phyloP scores from a whole-genome alignment of 495 filamentous ascomycete genomes.

The Penicillium samsonianum region DNA sequence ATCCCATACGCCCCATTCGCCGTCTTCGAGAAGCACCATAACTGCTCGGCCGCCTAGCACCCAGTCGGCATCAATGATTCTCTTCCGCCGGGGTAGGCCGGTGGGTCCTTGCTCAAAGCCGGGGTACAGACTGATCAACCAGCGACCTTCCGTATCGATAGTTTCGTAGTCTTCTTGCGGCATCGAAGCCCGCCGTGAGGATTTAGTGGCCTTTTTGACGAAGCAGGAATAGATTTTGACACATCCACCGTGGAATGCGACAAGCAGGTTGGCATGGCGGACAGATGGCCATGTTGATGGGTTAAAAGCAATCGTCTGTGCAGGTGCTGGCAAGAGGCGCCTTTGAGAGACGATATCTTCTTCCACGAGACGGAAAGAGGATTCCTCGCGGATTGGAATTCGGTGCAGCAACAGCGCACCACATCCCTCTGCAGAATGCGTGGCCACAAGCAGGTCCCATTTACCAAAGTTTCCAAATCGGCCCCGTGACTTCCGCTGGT shows the following conservation, averaged over 20 bases:
- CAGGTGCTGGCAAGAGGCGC: slow-evolving; percentile 64
- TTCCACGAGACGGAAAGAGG: slow-evolving; percentile 37
- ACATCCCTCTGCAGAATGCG: slow-evolving; percentile 65
- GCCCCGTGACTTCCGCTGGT: slow-evolving; percentile 33
- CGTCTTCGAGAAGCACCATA: slow-evolving; percentile 75
- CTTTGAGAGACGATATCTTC: slow-evolving; percentile 59
- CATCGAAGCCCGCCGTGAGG: slow-evolving; percentile 27
- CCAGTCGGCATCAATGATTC: slow-evolving; percentile 81
- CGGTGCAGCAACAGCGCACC: slow-evolving; percentile 61
- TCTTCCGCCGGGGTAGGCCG: slow-evolving; percentile 61
- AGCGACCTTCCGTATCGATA: slow-evolving; percentile 47
- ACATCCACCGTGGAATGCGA: slow-evolving; percentile 65
- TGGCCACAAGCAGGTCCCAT: slow-evolving; percentile 61
- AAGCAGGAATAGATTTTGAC: slow-evolving; percentile 66
- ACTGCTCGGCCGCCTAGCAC: slow-evolving; percentile 75
- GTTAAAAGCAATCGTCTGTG: slow-evolving; percentile 72
- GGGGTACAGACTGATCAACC: slow-evolving; percentile 70
- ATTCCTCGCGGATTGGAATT: slow-evolving; percentile 44
- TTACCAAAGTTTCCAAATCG: slow-evolving; percentile 25
- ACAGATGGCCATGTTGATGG: slow-evolving; percentile 59
- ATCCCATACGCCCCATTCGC: slow-evolving; percentile 95
- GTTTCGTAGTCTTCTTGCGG: slow-evolving; percentile 36
- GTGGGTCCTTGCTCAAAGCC: slow-evolving; percentile 54
- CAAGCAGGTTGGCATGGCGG: slow-evolving; percentile 62
- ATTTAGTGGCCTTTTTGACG: slow-evolving; percentile 27